Percentiles rank a stretch among this genome's conserved stretches.
Conservation (phyloP, 1,139 yeast species). For the Yamadazyma friedrichii region DNA sequence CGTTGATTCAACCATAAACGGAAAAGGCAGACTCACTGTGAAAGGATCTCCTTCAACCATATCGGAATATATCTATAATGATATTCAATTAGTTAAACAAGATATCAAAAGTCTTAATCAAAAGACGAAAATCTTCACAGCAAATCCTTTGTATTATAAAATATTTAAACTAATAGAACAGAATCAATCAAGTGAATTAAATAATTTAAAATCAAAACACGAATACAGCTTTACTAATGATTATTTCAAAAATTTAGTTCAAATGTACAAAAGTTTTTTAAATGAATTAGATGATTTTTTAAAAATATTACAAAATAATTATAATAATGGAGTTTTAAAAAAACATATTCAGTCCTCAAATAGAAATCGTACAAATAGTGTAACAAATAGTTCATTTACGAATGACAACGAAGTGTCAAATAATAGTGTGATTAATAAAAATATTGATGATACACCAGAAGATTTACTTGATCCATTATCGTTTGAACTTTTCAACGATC, state of each 20-base stretch:
- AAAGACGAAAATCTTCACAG: conserved; percentile 10
- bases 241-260: conserved; percentile 10
- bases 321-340: conserved; percentile 11
- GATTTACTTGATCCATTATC: conserved; percentile 47
- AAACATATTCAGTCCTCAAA: not conserved
- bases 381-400: not conserved
- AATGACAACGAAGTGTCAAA: not conserved
- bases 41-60: conserved; percentile 7
- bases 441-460: conserved; percentile 37
- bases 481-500: conserved; percentile 43
- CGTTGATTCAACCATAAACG: not conserved
- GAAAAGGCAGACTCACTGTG: not conserved
- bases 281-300: conserved; percentile 14
- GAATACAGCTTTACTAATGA: conserved; percentile 7
- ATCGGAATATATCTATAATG: conserved; percentile 13
- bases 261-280: conserved; percentile 10
- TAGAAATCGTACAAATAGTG: not conserved
- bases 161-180: conserved; percentile 13
- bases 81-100: conserved; percentile 14
- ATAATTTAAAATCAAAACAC: conserved; percentile 7
- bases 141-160: conserved; percentile 14
- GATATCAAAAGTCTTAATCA: conserved; percentile 13
- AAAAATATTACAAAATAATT: conserved; percentile 13
- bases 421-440: not conserved
- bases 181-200: conserved; percentile 9